phyloP scores from a whole-genome alignment of 257 asterid species.

The Forsythia viridissima region DNA sequence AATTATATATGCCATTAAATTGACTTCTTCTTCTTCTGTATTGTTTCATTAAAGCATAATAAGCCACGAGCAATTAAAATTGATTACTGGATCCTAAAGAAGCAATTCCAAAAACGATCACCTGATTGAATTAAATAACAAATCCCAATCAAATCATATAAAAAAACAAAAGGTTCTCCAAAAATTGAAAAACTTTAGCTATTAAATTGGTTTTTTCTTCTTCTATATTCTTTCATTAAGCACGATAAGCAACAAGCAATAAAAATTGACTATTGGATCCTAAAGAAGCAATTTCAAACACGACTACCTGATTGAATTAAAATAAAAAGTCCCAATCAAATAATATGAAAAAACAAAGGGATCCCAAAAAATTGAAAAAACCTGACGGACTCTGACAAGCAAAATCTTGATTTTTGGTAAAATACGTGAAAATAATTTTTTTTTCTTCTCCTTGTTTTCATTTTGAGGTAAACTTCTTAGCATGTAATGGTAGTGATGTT shows the following conservation, averaged over 20 bases:
- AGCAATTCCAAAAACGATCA: background rate
- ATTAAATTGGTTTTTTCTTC: conserved; percentile 2
- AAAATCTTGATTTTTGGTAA: background rate
- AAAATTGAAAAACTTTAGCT: background rate
- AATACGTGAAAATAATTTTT: background rate
- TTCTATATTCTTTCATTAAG: background rate
- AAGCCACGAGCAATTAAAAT: background rate
- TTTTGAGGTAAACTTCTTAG: background rate
- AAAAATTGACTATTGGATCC: background rate
- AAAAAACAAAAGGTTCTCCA: background rate
- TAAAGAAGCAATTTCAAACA: background rate
- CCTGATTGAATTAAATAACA: background rate
- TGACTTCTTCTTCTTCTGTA: background rate
- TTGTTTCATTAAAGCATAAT: background rate
- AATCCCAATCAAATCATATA: background rate
- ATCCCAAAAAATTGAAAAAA: background rate
- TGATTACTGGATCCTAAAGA: background rate
- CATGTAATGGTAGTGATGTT: background rate
- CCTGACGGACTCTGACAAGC: background rate
- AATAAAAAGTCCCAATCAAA: background rate
- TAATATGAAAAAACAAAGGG: background rate
- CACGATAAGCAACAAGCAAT: conserved; percentile 4
- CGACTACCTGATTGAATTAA: background rate
- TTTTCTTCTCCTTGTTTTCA: too few species aligned
- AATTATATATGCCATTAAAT: background rate